Percentiles rank a stretch among this genome's conserved stretches.
These are phyloP conservation scores for Fagopyrum homotropicum DNA, from an alignment of 148 eudicot species.

Conservation along the genomic window DNA sequence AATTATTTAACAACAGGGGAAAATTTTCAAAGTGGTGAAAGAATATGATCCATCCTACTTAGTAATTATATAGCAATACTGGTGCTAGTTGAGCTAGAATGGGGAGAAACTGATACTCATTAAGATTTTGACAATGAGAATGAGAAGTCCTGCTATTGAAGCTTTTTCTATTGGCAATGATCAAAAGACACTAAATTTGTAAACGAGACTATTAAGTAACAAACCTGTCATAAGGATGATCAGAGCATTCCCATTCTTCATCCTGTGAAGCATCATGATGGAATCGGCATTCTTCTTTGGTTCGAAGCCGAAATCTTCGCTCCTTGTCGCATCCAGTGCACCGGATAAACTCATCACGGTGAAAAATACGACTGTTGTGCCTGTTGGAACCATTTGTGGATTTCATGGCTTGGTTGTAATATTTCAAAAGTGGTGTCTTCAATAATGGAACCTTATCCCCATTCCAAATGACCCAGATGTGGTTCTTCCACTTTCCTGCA, in stretches of 20 bases:
- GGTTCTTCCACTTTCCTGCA: conserved; percentile 62
- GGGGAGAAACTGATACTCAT: too few relatives aligned
- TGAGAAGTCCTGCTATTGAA: too few relatives aligned
- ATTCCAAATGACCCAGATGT: conserved; percentile 54
- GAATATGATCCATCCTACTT: neutral
- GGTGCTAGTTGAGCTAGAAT: neutral
- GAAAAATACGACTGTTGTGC: conserved; percentile 31
- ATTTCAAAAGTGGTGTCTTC: conserved; percentile 58
- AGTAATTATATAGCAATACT: too few relatives aligned
- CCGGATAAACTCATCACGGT: conserved; percentile 66
- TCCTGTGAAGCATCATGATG: conserved; percentile 56
- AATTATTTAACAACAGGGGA: neutral
- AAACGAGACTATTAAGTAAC: too few relatives aligned
- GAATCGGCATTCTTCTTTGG: conserved; percentile 49
- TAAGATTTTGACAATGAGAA: too few relatives aligned
- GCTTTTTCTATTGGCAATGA: too few relatives aligned
- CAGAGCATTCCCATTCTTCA: conserved; percentile 59
- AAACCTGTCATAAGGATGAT: conserved; percentile 57
- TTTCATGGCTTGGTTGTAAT: conserved; percentile 37
- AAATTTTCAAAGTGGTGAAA: neutral
- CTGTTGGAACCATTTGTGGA: conserved; percentile 29
- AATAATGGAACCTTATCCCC: conserved; percentile 62
- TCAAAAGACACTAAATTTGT: too few relatives aligned
- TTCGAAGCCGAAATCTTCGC: conserved; percentile 63
- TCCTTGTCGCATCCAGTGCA: conserved; percentile 50